Evolutionary conservation across 2,329 filamentous ascomycete genomes (phyloP).

Genomic region (Claviceps sp.): DNA sequence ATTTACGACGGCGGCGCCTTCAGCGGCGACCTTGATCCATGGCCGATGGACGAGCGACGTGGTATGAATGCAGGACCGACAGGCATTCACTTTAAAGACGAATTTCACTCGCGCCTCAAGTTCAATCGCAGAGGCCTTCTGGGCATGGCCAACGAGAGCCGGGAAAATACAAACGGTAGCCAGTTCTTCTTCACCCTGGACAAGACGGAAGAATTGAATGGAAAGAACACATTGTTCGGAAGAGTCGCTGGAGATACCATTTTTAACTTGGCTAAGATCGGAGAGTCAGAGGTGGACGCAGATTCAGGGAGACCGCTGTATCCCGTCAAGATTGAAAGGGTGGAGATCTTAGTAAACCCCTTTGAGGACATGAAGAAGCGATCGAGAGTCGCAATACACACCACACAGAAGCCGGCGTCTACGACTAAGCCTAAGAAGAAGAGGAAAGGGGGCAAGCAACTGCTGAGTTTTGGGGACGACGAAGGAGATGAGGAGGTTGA

Average conservation of each 20-base stretch:
- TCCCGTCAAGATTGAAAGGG: slow-evolving; percentile 60
- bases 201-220: slow-evolving; percentile 71
- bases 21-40: slow-evolving; percentile 57
- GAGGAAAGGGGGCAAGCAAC: slow-evolving; percentile 59
- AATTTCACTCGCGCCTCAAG: slow-evolving; percentile 83
- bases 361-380: slow-evolving; percentile 71
- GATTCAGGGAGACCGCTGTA: slow-evolving; percentile 75
- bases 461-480: slow-evolving; percentile 67
- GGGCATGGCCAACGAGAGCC: slow-evolving; percentile 89
- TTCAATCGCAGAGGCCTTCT: slow-evolving; percentile 83
- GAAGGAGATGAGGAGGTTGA: slow-evolving; percentile 42
- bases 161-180: slow-evolving; percentile 70
- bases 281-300: slow-evolving; percentile 68
- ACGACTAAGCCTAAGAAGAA: slow-evolving; percentile 47
- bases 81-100: slow-evolving; percentile 59
- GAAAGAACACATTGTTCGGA: slow-evolving; percentile 88
- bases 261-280: slow-evolving; percentile 90
- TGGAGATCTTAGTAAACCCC: slow-evolving; percentile 69
- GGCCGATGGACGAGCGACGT: slow-evolving; percentile 52
- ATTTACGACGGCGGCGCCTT: slow-evolving; percentile 80
- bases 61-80: slow-evolving; percentile 45
- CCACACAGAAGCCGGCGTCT: slow-evolving; percentile 21
- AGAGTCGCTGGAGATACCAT: slow-evolving; percentile 87
- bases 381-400: slow-evolving; percentile 40
- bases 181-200: slow-evolving; percentile 95